Evolutionary conservation across 768 basidiomycete genomes (phyloP), one percentile per base, ranked within the genome.

Genomic region (Suillus weaverae): DNA sequence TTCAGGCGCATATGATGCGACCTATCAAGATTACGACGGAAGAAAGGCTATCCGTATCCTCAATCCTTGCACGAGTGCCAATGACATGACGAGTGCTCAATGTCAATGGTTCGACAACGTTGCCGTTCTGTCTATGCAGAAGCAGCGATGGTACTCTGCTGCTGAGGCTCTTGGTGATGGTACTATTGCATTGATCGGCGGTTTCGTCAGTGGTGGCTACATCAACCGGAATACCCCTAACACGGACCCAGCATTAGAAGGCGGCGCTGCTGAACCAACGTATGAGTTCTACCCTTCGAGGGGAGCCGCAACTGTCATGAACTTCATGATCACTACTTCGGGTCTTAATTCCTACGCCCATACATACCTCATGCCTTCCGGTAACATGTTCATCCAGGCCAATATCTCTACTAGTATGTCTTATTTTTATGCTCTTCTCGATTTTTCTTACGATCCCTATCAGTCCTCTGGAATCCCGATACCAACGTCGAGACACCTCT

Each of bases 11-110:
- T 92, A 80, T 78, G 90, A 92, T 70, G 77, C 88, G 46, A 81
- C 79, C 11, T 96, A 93, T 75, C 78, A 87, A 62, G 89, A 97
- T 74, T 92, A 86, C 66, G 93, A 95, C 70, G 94, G 96, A 59
- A 83, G 85, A 20, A 85, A 83, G 61, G 81, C 90, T 48, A 93
- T 97, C 72, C 91, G 95, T 65, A 79, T 95, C 70, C 81, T 98
- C 65, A 87, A 89, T 69, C 89, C 94, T 5, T 97, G 95, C 74
- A 81, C 74, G 62, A 73, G 76, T 61, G 64, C 75, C 1, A 79
- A 84, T 64, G 75, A 87, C 69, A 81, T 87, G 68, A 65, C 78
- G 16, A 81, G 81, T 20, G 4, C 82, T 1, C 66, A 82, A 2
- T 93, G 91, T 69, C 81, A 85, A 68, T 92, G 91, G 90, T 91